Percentiles rank a stretch among this genome's conserved stretches.
Conservation (phyloP, 106 monocot genomes). For the Alisma plantagoaquatica region DNA sequence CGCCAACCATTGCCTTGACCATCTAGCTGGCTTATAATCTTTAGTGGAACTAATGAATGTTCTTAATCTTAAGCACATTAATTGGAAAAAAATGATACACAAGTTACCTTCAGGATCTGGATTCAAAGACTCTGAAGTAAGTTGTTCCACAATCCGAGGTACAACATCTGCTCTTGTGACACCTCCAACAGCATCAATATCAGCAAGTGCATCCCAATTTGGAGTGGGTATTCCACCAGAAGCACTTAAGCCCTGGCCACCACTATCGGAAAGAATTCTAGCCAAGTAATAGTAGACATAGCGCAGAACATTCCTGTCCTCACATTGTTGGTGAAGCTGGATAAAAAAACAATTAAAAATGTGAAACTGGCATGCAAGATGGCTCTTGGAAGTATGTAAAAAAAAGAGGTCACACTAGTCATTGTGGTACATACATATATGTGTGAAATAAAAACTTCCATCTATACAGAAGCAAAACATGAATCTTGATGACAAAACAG, state of each 20-base stretch:
- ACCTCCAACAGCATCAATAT: constrained; percentile 96
- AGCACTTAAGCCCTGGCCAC: constrained; percentile 69
- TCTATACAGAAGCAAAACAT: no score
- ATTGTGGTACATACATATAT: no score
- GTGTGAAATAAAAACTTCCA: no score
- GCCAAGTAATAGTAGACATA: constrained; percentile 99
- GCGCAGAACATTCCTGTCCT: constrained; percentile 89
- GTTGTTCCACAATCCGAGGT: constrained; percentile 77
- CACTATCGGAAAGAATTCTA: constrained; percentile 91
- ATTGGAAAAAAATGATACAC: no score
- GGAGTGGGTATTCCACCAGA: constrained; percentile 97
- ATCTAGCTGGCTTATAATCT: no score
- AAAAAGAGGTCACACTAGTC: no score
- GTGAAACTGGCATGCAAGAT: no score
- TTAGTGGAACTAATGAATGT: no score
- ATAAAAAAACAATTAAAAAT: constrained; percentile 15
- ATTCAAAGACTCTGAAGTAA: constrained; percentile 71
- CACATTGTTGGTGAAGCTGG: constrained; percentile 95
- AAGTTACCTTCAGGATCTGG: constrained; percentile 78
- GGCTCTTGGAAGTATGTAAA: no score
- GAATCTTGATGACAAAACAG: no score
- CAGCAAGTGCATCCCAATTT: constrained; percentile 99
- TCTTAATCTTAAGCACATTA: no score
- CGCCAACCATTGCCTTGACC: no score
- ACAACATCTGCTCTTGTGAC: constrained; percentile 97